Evolutionary conservation across 106 monocot genomes (phyloP).

Genomic region (Allium fistulosum): DNA sequence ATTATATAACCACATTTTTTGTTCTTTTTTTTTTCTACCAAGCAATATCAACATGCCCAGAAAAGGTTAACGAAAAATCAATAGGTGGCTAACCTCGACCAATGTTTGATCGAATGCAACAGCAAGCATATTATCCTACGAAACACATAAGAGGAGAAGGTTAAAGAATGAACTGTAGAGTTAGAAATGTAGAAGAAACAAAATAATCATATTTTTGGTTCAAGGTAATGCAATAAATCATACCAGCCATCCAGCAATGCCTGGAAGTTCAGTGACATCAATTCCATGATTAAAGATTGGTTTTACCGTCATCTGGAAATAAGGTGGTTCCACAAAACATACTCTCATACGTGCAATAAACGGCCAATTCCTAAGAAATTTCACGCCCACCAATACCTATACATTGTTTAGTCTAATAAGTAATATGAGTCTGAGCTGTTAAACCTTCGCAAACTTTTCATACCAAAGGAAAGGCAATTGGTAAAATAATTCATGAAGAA

Average conservation of each 20-base stretch:
- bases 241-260: slow-evolving; percentile 95
- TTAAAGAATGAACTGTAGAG: background rate
- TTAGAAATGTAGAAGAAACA: background rate
- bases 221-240: slow-evolving; percentile 1
- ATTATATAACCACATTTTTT: too few species aligned
- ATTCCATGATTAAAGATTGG: slow-evolving; percentile 80
- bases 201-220: background rate
- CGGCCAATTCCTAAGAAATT: slow-evolving; percentile 78
- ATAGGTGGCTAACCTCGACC: slow-evolving; percentile 17
- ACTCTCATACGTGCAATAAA: slow-evolving; percentile 76
- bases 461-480: too few species aligned
- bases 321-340: slow-evolving; percentile 88
- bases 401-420: slow-evolving; percentile 1
- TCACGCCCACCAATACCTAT: slow-evolving; percentile 84
- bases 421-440: too few species aligned
- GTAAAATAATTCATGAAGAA: too few species aligned
- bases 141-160: background rate
- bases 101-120: slow-evolving; percentile 20
- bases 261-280: slow-evolving; percentile 92
- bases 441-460: too few species aligned
- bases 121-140: slow-evolving; percentile 14
- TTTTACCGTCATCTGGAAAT: slow-evolving; percentile 91
- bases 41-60: background rate
- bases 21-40: background rate
- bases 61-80: too few species aligned